phyloP scores from a whole-genome alignment of 352 stramenopile genomes.

The Phytophthora ohioensis region DNA sequence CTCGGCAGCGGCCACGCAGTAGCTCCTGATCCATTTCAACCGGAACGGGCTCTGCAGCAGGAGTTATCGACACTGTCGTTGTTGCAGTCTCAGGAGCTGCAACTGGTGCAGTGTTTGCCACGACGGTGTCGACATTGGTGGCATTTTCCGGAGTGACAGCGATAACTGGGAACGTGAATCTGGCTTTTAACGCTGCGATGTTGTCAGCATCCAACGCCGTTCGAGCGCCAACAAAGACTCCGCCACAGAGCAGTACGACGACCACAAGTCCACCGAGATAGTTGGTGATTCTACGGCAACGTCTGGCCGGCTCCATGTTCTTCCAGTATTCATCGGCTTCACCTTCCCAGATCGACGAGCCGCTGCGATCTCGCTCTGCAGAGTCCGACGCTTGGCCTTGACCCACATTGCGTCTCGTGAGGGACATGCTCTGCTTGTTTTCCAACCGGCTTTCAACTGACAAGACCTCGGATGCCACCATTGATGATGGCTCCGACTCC shows the following conservation, averaged over 20 bases:
- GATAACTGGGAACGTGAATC: slow-evolving; percentile 6
- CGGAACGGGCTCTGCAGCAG: not conserved
- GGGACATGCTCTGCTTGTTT: slow-evolving; percentile 38
- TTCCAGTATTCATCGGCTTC: slow-evolving; percentile 79
- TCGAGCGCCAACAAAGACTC: slow-evolving; percentile 27
- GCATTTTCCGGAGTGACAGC: slow-evolving; percentile 18
- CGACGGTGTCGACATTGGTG: not conserved
- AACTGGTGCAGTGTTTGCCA: not conserved
- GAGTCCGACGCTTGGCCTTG: slow-evolving; percentile 6
- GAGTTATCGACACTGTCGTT: not conserved
- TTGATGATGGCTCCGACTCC: not conserved
- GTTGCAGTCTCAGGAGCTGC: not conserved
- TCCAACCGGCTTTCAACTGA: slow-evolving; percentile 19
- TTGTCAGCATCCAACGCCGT: slow-evolving; percentile 19
- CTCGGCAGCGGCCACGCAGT: slow-evolving; percentile 62
- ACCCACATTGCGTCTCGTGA: slow-evolving; percentile 57
- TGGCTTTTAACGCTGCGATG: slow-evolving; percentile 28
- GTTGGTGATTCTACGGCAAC: slow-evolving; percentile 44
- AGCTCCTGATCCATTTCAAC: slow-evolving; percentile 40
- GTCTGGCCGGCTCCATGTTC: slow-evolving; percentile 68
- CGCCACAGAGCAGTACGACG: slow-evolving; percentile 30
- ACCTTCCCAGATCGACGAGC: slow-evolving; percentile 72
- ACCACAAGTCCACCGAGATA: slow-evolving; percentile 41
- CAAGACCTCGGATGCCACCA: slow-evolving; percentile 7
- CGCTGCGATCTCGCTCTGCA: slow-evolving; percentile 23